Evolutionary conservation across 225 moss, liverwort and hornwort genomes (phyloP), one percentile per base, ranked within the genome.

Genomic region (Polytrichum formosum): DNA sequence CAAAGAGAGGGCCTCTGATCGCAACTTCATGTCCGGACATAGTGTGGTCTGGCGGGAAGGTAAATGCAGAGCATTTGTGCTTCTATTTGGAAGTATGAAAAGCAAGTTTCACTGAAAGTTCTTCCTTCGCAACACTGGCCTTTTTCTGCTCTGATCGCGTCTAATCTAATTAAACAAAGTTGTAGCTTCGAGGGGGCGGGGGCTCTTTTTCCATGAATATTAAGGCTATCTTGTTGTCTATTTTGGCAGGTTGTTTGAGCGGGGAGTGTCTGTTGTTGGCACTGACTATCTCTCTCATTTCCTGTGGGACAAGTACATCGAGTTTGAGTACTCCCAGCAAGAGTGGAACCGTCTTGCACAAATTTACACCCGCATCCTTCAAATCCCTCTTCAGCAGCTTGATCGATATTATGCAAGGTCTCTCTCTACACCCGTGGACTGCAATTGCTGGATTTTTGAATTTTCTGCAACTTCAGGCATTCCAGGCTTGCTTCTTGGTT

Each of bases 51-150:
- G 86, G 90, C 86, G 90, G 91, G 97, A 97, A 97, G 94, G 94
- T 94, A 97, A 96, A 90, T 94, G 97, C 91, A 94, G 86, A 97
- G 96, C 92, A 94, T 94, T 79, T 87, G 92, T 88, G 97, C 94
- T 97, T 92, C 87, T 85, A 90, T 94, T 97, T 97, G 90, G 92
- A 92, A 92, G 90, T 97, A 85, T 96, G 91, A 92, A 84, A 90
- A 91, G 81, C 90, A 96, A 93, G 90, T 93, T 96, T 83, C 92
- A 93, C 88, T 93, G 88, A 96, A 90, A 93, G 90, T 96, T 93
- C 87, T 91, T 91, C 93, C 89, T 96, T 88, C 89, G 81, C 89
- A 88, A 82, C 85, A 87, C 76, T 80, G 54, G 67, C 73, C 83
- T 91, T 90, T 89, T 92, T 87, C 87, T 92, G 75, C 90, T 88